Evolutionary conservation across 306 rosid species (phyloP).

Genomic region (Rosa lucieae): DNA sequence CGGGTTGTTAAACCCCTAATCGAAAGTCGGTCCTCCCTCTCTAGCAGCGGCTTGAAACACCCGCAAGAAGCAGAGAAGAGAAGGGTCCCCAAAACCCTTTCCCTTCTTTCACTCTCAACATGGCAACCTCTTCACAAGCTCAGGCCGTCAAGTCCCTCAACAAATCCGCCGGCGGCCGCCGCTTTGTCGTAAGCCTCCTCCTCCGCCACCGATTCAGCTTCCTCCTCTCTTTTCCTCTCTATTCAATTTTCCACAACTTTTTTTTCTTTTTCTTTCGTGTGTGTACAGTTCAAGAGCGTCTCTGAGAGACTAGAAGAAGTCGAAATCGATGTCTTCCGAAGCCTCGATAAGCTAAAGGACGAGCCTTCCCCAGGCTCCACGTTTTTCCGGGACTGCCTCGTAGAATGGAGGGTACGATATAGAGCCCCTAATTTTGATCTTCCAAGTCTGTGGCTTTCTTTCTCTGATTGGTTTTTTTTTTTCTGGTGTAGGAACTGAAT

Average conservation of each 20-base stretch:
- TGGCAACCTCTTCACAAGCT: constrained; percentile 72
- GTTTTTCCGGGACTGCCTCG: constrained; percentile 78
- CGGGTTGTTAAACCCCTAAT: constrained; percentile 15
- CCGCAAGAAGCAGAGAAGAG: not conserved
- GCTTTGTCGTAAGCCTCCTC: constrained; percentile 59
- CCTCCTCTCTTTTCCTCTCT: too few species aligned
- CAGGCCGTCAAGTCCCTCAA: constrained; percentile 90
- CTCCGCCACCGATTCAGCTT: not conserved
- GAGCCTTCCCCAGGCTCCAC: constrained; percentile 83
- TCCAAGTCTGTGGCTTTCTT: not conserved
- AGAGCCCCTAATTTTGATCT: not conserved
- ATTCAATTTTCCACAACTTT: not conserved
- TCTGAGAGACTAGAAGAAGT: constrained; percentile 66
- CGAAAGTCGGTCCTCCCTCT: not conserved
- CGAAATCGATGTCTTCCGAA: constrained; percentile 66
- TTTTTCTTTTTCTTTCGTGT: not conserved
- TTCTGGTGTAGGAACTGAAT: constrained; percentile 65
- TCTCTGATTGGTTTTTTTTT: too few species aligned
- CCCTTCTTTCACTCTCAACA: not conserved
- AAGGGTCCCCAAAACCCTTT: not conserved
- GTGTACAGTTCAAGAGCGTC: constrained; percentile 68
- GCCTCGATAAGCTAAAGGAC: constrained; percentile 61
- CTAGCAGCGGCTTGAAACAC: not conserved
- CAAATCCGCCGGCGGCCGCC: constrained; percentile 67
- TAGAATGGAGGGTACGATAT: constrained; percentile 79